A percentile compares a stretch with the other conserved stretches of the same genome.
Evolutionary conservation across 2,329 filamentous ascomycete species (phyloP).

Genomic region (Tympanopsis confertula): DNA sequence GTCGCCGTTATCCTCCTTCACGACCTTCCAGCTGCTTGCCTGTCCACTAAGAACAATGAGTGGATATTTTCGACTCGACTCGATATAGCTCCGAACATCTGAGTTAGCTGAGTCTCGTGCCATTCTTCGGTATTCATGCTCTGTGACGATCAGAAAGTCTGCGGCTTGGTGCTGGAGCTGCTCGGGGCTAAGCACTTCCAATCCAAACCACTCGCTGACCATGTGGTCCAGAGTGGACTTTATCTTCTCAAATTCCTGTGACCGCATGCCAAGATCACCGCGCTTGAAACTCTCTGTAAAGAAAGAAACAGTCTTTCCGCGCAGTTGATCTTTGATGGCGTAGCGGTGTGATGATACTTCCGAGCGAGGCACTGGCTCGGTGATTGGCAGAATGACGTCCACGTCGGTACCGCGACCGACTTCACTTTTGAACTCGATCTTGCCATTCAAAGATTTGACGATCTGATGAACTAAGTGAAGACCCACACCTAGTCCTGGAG

Average conservation of each 20-base stretch:
- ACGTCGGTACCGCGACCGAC: not conserved
- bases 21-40: not conserved
- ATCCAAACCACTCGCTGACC: not conserved
- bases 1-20: not conserved
- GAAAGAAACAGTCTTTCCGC: not conserved
- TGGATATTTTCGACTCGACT: no score
- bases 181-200: not conserved
- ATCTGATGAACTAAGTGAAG: not conserved
- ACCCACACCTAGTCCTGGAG: not conserved
- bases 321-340: not conserved
- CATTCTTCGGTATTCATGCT: not conserved
- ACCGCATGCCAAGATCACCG: not conserved
- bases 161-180: not conserved
- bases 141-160: not conserved
- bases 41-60: not conserved
- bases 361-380: not conserved
- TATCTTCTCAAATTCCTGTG: not conserved
- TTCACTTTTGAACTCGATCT: not conserved
- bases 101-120: no score
- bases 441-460: not conserved
- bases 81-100: not conserved
- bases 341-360: not conserved
- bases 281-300: not conserved
- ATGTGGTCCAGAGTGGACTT: not conserved
- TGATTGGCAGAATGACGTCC: not conserved